These are phyloP conservation scores for Nitzschia sp. DNA, from an alignment of 108 stramenopile genomes.

Conservation along the genomic window DNA sequence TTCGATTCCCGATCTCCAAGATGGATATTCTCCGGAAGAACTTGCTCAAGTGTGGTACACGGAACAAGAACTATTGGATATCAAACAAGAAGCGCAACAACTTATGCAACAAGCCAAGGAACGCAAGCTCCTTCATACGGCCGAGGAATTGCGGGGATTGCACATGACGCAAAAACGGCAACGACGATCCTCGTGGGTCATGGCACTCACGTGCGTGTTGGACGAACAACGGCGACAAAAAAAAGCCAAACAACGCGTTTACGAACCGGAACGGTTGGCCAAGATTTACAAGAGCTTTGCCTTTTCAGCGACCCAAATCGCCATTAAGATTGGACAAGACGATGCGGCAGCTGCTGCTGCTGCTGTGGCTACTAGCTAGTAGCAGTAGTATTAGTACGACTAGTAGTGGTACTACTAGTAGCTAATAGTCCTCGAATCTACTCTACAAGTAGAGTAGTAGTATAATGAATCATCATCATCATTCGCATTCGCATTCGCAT, in stretches of 20 bases:
- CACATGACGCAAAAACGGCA: conserved; percentile 1
- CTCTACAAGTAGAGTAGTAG: too few species aligned
- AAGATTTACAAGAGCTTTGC: conserved; percentile 8
- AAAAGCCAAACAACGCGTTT: too few species aligned
- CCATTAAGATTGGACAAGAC: conserved; percentile 1
- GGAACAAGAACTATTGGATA: not conserved
- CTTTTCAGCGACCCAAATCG: not conserved
- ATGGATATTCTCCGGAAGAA: not conserved
- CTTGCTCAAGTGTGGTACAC: not conserved
- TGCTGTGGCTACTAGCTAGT: not conserved
- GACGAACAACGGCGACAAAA: not conserved
- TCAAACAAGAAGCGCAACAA: conserved; percentile 4
- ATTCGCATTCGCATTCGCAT: too few species aligned
- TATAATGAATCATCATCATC: too few species aligned
- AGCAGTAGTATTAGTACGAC: too few species aligned
- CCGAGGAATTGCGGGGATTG: not conserved
- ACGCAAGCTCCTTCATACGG: not conserved
- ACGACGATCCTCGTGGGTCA: not conserved
- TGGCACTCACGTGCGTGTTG: not conserved
- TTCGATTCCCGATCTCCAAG: not conserved
- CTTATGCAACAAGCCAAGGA: not conserved
- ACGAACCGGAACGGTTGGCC: not conserved
- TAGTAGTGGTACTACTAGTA: too few species aligned
- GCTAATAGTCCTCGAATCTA: too few species aligned
- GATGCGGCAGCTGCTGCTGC: not conserved